A percentile compares a stretch with the other conserved stretches of the same genome.
Conservation (phyloP, 2,329 filamentous ascomycete species). For the Thielaviopsis cerberus region DNA sequence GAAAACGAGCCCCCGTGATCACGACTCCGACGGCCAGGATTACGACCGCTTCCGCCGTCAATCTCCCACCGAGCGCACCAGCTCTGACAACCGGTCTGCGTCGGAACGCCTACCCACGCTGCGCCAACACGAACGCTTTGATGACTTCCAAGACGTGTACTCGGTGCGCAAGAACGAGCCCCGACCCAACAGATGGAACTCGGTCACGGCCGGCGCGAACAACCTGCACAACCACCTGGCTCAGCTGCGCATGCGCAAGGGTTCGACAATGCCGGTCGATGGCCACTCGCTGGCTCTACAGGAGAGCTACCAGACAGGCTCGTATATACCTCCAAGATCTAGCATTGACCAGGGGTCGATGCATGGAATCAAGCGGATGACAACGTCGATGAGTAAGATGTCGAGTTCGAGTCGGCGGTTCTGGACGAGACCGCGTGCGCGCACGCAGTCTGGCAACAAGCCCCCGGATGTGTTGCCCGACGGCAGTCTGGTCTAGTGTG, state of each 20-base stretch:
- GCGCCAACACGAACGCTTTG: constrained; percentile 14
- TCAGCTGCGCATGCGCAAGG: constrained; percentile 6
- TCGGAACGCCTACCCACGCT: constrained; percentile 9
- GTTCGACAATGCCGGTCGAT: constrained; percentile 1
- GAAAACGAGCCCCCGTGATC: background rate
- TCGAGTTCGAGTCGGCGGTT: constrained; percentile 9
- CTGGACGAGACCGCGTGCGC: constrained; percentile 8
- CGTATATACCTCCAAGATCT: constrained; percentile 2
- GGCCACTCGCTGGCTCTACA: constrained; percentile 6
- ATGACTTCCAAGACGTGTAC: constrained; percentile 28
- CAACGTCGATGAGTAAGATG: constrained; percentile 11
- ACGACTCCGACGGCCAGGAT: background rate
- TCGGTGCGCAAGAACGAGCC: constrained; percentile 8
- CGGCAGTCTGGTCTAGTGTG: constrained; percentile 8
- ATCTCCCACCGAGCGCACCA: background rate
- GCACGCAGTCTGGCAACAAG: constrained; percentile 9
- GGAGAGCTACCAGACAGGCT: constrained; percentile 10
- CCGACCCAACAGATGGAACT: constrained; percentile 6
- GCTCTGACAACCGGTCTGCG: constrained; percentile 5
- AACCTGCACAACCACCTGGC: constrained; percentile 1
- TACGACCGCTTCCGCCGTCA: background rate
- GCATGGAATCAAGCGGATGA: constrained; percentile 9
- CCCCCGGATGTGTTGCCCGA: constrained; percentile 8
- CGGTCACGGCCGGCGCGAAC: background rate
- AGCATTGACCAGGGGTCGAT: constrained; percentile 8